Evolutionary conservation across 352 stramenopile genomes (phyloP).

Genomic region (Globisporangium echinulatum): DNA sequence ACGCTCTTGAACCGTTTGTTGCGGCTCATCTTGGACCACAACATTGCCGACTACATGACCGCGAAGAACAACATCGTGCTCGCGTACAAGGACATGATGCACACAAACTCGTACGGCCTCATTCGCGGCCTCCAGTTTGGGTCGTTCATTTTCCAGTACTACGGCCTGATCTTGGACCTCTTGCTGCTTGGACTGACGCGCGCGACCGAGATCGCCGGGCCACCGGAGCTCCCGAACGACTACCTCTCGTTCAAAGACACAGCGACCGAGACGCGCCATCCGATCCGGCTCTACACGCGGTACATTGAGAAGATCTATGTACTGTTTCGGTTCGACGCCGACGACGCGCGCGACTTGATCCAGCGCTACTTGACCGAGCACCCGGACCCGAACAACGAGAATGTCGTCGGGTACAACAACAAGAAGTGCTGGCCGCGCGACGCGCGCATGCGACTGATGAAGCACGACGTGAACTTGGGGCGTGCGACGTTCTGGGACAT

Average conservation of each 20-base stretch:
- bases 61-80: slow-evolving; percentile 99
- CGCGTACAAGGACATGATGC: slow-evolving; percentile 99
- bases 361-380: slow-evolving; percentile 99
- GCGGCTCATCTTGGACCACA: slow-evolving; percentile 99
- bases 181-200: slow-evolving; percentile 96
- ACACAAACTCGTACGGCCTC: slow-evolving; percentile 99
- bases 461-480: slow-evolving; percentile 99
- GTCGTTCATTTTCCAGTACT: slow-evolving; percentile 98
- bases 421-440: slow-evolving; percentile 99
- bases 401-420: slow-evolving; percentile 99
- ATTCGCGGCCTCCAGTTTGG: slow-evolving; percentile 98
- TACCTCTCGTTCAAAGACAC: slow-evolving; percentile 98
- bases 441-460: slow-evolving; percentile 99
- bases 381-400: slow-evolving; percentile 99
- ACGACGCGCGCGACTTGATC: slow-evolving; percentile 98
- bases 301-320: slow-evolving; percentile 99
- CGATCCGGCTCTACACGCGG: slow-evolving; percentile 99
- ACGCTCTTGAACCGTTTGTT: slow-evolving; percentile 98
- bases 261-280: slow-evolving; percentile 95
- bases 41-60: slow-evolving; percentile 99
- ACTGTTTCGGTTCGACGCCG: slow-evolving; percentile 97
- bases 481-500: slow-evolving; percentile 99
- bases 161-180: slow-evolving; percentile 98
- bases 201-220: slow-evolving; percentile 97
- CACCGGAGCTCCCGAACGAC: slow-evolving; percentile 97